phyloP scores from a whole-genome alignment of 2,329 filamentous ascomycete genomes.

The Arthrinium puccinioides region DNA sequence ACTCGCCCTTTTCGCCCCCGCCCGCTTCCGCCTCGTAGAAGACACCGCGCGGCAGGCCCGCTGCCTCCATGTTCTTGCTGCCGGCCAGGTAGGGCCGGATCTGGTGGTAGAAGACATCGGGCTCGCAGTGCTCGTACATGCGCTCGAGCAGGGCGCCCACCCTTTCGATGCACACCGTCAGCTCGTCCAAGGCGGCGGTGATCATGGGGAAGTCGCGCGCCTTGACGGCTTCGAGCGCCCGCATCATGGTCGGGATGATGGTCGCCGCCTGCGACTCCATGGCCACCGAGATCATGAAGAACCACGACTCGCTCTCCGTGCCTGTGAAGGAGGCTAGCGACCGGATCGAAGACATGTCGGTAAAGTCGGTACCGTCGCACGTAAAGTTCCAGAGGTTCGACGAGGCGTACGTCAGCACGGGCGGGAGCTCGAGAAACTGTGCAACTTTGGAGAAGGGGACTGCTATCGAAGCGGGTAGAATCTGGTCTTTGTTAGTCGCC shows the following conservation, averaged over 20 bases:
- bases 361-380: slow-evolving; percentile 44
- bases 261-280: slow-evolving; percentile 77
- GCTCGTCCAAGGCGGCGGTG: slow-evolving; percentile 52
- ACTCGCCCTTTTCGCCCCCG: slow-evolving; percentile 55
- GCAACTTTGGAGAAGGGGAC: slow-evolving; percentile 70
- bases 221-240: slow-evolving; percentile 64
- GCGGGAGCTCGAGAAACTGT: slow-evolving; percentile 68
- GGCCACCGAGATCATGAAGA: slow-evolving; percentile 81
- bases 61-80: slow-evolving; percentile 84
- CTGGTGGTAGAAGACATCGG: slow-evolving; percentile 79
- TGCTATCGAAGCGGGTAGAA: slow-evolving; percentile 68
- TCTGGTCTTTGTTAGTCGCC: slow-evolving; percentile 28
- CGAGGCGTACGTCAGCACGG: slow-evolving; percentile 84
- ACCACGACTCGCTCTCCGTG: slow-evolving; percentile 88
- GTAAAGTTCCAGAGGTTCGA: slow-evolving; percentile 88
- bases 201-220: slow-evolving; percentile 53
- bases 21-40: slow-evolving; percentile 70
- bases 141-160: slow-evolving; percentile 62
- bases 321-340: slow-evolving; percentile 81
- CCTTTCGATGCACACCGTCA: slow-evolving; percentile 61
- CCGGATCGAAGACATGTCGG: slow-evolving; percentile 60
- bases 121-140: slow-evolving; percentile 87
- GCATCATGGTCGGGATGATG: slow-evolving; percentile 70
- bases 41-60: slow-evolving; percentile 75
- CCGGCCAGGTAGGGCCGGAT: slow-evolving; percentile 87